Evolutionary conservation across 176 grass and related monocot species (phyloP).

Genomic region (Phoenix dactylifera): DNA sequence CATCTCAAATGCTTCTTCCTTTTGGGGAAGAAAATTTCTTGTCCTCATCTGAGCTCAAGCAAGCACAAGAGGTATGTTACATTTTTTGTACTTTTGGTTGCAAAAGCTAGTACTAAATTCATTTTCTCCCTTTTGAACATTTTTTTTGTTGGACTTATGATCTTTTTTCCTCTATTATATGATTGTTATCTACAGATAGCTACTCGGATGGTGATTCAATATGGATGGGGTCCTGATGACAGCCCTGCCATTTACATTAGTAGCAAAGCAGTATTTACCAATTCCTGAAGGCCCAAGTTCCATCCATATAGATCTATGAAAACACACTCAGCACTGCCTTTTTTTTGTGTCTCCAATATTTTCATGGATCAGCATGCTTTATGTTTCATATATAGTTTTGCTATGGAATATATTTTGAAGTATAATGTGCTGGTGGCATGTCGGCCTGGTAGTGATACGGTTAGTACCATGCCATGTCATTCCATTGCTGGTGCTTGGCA

Average conservation of each 20-base stretch:
- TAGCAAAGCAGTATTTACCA: slow-evolving; percentile 22
- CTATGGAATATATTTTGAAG: too few species aligned
- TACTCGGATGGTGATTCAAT: slow-evolving; percentile 32
- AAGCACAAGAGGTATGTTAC: slow-evolving; percentile 27
- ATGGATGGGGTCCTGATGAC: slow-evolving; percentile 40
- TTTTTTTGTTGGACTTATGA: too few species aligned
- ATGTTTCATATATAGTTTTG: too few species aligned
- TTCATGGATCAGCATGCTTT: too few species aligned
- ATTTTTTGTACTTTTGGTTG: neutral
- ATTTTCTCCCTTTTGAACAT: too few species aligned
- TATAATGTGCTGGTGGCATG: too few species aligned
- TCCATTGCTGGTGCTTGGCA: too few species aligned
- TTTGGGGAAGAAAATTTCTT: slow-evolving; percentile 36
- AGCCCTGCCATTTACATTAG: slow-evolving; percentile 30
- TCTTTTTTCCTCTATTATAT: neutral
- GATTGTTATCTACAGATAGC: slow-evolving; percentile 20
- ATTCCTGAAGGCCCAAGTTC: neutral
- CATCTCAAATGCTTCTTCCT: slow-evolving; percentile 29
- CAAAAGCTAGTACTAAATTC: neutral
- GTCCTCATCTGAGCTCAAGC: slow-evolving; percentile 25
- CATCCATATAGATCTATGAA: neutral
- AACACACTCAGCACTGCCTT: too few species aligned
- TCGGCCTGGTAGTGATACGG: too few species aligned
- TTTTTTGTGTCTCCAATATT: too few species aligned
- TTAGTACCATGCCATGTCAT: too few species aligned